Evolutionary conservation across 208 protist genomes (phyloP), one percentile per base, ranked within the genome.

Genomic region (Naegleria gruberi): DNA sequence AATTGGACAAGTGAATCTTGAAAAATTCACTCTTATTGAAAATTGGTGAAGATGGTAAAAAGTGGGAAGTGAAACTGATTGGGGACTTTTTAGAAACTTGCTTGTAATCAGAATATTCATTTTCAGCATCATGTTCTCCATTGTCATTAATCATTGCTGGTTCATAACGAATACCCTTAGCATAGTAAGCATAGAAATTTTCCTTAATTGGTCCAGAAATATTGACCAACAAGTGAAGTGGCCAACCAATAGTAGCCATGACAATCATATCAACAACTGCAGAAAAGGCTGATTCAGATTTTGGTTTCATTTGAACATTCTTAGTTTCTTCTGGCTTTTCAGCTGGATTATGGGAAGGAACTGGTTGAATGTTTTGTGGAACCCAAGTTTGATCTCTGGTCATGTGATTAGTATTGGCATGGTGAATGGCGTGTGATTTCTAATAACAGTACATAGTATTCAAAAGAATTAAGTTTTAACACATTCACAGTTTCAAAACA

Each of bases 371-470:
- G 23, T 17, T 37, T 19, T 45, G 8, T 65, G 83, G 85, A 5
- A 89, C 47, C 30, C 19, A 89, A 3, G n/a, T 44, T 77, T 65
- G 12, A n/a, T 89, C 85, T 77, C 40, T 89, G 1, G 73, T 47
- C 30, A 77, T 30, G 26, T 89, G 5, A 10, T 30, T 44, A 8
- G 85, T 89, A 34, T 42, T 34, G 10, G 8, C 17, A 44, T 89
- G 85, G 77, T 89, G 85, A 57, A 43, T 10, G 15, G 85, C 85
- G 77, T 89, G 85, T 10, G 85, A 82, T 37, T 82, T 43, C 74
- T 82, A 30, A 30, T 5, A 30, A 19, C 15, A 19, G 46, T 55
- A 55, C 5, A 55, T 19, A 55, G 46, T 55, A 15, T 55, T 55
- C 8, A 55, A 19, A 19, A 15, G 15, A 55, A 55, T 55, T 19